These are phyloP conservation scores for Cytospora piceae DNA, from an alignment of 2,329 filamentous ascomycete species.

Conservation along the genomic window DNA sequence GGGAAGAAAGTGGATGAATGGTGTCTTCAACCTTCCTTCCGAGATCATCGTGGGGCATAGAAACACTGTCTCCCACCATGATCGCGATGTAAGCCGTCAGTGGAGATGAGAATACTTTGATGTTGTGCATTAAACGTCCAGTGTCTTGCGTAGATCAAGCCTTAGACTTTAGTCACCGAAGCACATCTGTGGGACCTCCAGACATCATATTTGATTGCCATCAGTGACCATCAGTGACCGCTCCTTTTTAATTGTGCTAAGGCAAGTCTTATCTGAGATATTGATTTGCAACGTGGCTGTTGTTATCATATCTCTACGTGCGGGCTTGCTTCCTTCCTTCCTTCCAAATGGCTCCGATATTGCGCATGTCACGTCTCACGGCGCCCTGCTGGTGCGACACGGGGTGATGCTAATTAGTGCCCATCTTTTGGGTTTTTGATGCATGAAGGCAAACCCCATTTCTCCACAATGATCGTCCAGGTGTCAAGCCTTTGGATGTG, in stretches of 20 bases:
- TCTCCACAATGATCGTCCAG: not conserved
- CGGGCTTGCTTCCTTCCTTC: not conserved
- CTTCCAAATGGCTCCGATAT: not conserved
- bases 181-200: not conserved
- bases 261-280: not conserved
- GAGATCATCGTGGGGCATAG: not conserved
- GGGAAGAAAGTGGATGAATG: not conserved
- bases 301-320: not conserved
- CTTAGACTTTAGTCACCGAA: not conserved
- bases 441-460: not conserved
- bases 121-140: not conserved
- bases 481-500: not conserved
- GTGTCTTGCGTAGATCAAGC: not conserved
- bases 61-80: not conserved
- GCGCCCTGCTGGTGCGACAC: not conserved
- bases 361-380: not conserved
- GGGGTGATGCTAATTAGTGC: not conserved
- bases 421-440: not conserved
- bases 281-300: not conserved
- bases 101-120: not conserved
- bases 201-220: not conserved
- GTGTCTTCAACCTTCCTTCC: not conserved
- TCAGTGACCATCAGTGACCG: not conserved
- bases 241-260: not conserved
- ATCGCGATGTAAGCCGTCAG: not conserved